Evolutionary conservation across 2,329 filamentous ascomycete genomes (phyloP).

Genomic region (Fusarium tjaetaba): DNA sequence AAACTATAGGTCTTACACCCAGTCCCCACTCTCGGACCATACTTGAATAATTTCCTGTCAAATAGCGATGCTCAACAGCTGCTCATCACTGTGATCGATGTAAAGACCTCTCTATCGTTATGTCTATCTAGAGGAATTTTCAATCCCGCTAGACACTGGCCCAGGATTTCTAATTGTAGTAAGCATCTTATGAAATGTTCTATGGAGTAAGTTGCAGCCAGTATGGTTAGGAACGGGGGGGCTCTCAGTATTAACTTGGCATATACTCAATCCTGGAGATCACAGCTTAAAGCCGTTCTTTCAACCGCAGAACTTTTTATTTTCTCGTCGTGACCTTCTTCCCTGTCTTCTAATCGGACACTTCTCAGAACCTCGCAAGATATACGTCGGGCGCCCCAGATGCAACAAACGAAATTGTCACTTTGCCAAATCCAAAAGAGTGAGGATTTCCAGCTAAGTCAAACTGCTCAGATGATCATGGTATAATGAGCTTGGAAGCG

Average conservation of each 20-base stretch:
- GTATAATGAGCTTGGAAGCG: rapidly evolving
- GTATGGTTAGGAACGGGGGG: neutral
- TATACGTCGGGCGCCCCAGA: too few species aligned
- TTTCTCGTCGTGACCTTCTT: too few species aligned
- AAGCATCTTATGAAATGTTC: neutral
- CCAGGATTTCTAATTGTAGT: neutral
- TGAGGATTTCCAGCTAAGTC: neutral
- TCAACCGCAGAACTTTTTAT: neutral
- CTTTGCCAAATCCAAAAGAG: neutral
- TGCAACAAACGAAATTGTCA: neutral
- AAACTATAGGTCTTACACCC: too few species aligned
- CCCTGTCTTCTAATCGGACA: neutral
- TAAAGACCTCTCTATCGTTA: too few species aligned
- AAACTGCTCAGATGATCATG: neutral
- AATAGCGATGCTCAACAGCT: neutral
- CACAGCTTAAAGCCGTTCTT: neutral
- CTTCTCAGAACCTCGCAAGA: too few species aligned
- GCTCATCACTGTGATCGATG: neutral
- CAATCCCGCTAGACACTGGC: rapidly evolving
- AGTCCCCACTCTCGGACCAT: neutral
- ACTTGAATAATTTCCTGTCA: rapidly evolving
- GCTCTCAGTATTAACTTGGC: neutral
- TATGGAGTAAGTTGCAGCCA: neutral
- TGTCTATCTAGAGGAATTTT: neutral
- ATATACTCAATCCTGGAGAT: too few species aligned